These are phyloP conservation scores for Acanthamoeba sp. DNA, from an alignment of 208 protist genomes.

Conservation along the genomic window DNA sequence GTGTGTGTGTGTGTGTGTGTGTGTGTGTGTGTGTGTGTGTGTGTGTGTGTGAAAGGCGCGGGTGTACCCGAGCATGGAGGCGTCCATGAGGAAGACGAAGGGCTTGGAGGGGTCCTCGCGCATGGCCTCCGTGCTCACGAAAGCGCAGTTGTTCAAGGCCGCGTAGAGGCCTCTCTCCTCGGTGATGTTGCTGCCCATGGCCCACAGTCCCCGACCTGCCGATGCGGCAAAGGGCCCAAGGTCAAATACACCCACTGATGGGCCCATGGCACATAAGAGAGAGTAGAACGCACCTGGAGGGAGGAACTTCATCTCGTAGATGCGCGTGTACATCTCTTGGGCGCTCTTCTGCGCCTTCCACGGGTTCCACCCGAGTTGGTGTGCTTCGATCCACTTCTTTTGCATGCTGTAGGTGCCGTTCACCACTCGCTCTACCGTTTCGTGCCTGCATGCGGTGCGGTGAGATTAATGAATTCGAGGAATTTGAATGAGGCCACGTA, in stretches of 20 bases:
- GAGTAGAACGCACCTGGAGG: constrained; percentile 83
- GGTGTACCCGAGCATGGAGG: constrained; percentile 88
- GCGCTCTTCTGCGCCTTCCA: constrained; percentile 78
- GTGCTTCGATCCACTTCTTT: constrained; percentile 84
- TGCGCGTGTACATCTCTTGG: constrained; percentile 90
- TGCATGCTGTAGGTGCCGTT: constrained; percentile 92
- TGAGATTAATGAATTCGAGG: background rate
- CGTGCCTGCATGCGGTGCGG: constrained; percentile 39
- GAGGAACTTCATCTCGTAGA: constrained; percentile 92
- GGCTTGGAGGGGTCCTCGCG: constrained; percentile 81
- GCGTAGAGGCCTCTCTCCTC: constrained; percentile 89
- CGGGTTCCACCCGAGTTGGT: constrained; percentile 81
- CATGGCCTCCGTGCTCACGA: constrained; percentile 83
- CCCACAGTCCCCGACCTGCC: constrained; percentile 89
- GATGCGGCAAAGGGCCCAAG: no score
- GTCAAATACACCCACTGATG: no score
- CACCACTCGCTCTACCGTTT: constrained; percentile 92
- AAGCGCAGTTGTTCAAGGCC: constrained; percentile 92
- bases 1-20: background rate
- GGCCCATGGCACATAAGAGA: no score
- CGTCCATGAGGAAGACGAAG: constrained; percentile 92
- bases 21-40: no score
- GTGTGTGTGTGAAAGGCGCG: background rate
- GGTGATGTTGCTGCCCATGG: constrained; percentile 90
- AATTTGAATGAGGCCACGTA: background rate